A percentile compares a stretch with the other conserved stretches of the same genome.
Conservation (phyloP, 768 basidiomycete species). For the Coprinopsis marcescibilis region DNA sequence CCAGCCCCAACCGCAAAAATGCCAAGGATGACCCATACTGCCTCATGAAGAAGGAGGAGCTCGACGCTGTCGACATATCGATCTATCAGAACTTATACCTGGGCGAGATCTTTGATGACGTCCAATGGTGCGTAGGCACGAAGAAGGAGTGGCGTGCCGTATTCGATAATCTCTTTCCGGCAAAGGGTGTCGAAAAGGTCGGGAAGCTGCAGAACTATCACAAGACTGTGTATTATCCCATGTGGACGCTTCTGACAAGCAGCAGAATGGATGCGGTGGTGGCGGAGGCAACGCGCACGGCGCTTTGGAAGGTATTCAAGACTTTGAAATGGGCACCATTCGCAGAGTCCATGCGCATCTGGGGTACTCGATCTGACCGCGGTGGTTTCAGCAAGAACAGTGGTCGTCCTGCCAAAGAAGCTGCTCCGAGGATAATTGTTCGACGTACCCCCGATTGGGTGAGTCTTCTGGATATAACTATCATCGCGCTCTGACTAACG, state of each 20-base stretch:
- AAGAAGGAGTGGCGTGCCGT: neutral
- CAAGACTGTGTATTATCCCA: neutral
- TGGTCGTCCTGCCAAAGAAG: too few species aligned
- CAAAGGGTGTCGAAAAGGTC: neutral
- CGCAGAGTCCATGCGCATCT: neutral
- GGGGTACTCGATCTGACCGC: too few species aligned
- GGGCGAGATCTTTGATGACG: neutral
- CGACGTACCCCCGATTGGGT: too few species aligned
- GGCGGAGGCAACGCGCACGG: neutral
- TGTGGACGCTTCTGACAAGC: neutral
- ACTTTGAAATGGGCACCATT: neutral
- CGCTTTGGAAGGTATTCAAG: neutral
- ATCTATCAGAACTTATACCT: neutral
- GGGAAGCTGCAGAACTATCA: neutral
- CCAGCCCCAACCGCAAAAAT: neutral
- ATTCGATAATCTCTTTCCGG: constrained; percentile 6
- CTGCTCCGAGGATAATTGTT: too few species aligned
- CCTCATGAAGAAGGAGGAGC: neutral
- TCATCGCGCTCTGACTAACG: too few species aligned
- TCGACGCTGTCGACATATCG: neutral
- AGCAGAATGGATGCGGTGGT: neutral
- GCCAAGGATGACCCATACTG: neutral
- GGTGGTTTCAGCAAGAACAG: too few species aligned
- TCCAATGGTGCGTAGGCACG: neutral
- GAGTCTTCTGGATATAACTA: too few species aligned